A percentile compares a stretch with the other conserved stretches of the same genome.
Conservation (phyloP, 139 green algal species). For the Coelastrella sp. region DNA sequence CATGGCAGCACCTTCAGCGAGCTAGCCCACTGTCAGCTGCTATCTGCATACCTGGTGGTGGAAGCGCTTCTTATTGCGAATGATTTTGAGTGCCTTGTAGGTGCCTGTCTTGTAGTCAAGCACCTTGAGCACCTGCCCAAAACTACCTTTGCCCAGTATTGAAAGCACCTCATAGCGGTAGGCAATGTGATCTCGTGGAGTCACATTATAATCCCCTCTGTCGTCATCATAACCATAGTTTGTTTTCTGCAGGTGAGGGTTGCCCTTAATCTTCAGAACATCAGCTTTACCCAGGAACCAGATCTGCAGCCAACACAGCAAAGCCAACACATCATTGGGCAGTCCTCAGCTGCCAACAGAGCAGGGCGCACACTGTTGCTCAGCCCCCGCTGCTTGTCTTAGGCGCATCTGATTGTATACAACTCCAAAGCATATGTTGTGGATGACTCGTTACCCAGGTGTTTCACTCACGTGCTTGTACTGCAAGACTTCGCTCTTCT, state of each 20-base stretch:
- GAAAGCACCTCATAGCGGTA: conserved; percentile 79
- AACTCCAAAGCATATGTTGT: background rate
- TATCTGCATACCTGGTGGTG: conserved; percentile 75
- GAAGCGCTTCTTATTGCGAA: conserved; percentile 93
- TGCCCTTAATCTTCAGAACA: conserved; percentile 69
- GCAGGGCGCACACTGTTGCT: background rate
- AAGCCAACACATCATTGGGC: background rate
- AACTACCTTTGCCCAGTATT: conserved; percentile 83
- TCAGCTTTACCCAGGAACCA: conserved; percentile 77
- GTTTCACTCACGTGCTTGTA: conserved; percentile 62
- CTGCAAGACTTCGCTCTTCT: conserved; percentile 87
- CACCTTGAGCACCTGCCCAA: conserved; percentile 90
- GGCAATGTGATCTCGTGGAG: conserved; percentile 78
- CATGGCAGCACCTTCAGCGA: too few relatives aligned
- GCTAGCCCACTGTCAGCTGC: too few relatives aligned
- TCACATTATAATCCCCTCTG: conserved; percentile 80
- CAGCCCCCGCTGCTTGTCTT: background rate
- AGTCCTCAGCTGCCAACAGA: too few relatives aligned
- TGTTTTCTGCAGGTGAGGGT: conserved; percentile 52
- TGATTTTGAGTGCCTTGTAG: conserved; percentile 85
- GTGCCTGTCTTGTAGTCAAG: conserved; percentile 84
- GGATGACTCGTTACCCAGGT: background rate
- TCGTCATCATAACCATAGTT: conserved; percentile 90
- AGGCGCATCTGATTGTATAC: background rate
- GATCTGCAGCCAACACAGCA: conserved; percentile 55